Evolutionary conservation across 176 grass and related monocot genomes (phyloP), one percentile per base, ranked within the genome.

Genomic region (maize (Zea mays)): DNA sequence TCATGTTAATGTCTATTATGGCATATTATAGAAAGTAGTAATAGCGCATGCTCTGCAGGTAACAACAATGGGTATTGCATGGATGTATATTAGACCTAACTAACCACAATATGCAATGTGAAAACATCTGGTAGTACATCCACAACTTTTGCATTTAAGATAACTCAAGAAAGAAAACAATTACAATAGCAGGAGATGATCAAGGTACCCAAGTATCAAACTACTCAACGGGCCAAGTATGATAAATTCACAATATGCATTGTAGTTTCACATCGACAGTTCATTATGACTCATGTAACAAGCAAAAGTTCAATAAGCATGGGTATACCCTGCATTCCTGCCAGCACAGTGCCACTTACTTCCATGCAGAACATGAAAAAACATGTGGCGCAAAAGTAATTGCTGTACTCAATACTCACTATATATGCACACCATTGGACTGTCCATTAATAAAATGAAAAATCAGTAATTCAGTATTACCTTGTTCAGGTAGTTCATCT

Each of bases 401-500:
- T 27, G 59, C 2, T n/a, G 38, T 14, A 71, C 11, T 70, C 3
- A 38, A 69, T 55, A 38, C 46, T 62, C 16, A 2, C 15, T 54
- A 79, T 17, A 9, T 10, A 54, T 19, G 16, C 6, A 9, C 21
- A 9, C 21, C 8, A 9, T 2, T 4, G 10, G 74, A 65, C 2
- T 49, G 16, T 34, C n/a, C 3, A 58, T 62, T 13, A 59, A 27
- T 27, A 27, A 27, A 27, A 27, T 27, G 27, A 27, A 27, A 27
- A 34, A 76, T 50, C 0, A 67, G 8, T 71, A 56, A 56, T 67
- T 83, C 8, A 42, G 10, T 64, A 50, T 65, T 97, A 97, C 94
- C 94, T 97, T 97, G 79, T 97, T 97, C 58, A 97, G 85, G 84
- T 97, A 97, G 73, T 97, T 97, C 91, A 97, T 90, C 79, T 97